Conservation (phyloP, 345 rosid species). For the Crucihimalaya himalaica region DNA sequence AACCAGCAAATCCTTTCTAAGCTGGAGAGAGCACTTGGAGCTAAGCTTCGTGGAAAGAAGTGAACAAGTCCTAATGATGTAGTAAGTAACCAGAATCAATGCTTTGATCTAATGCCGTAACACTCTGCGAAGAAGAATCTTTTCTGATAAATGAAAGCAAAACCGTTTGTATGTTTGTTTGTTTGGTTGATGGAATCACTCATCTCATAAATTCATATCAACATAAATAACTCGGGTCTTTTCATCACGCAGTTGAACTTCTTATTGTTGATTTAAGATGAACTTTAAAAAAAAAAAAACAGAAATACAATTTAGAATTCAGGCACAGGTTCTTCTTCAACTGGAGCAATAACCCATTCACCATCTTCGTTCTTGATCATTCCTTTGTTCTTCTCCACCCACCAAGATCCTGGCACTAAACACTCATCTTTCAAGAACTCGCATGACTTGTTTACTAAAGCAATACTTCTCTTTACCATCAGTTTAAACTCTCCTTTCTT, state of each 20-base stretch:
- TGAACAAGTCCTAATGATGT: conserved; percentile 39
- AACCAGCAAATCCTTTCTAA: conserved; percentile 74
- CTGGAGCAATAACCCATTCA: conserved; percentile 59
- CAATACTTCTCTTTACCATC: conserved; percentile 79
- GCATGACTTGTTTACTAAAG: conserved; percentile 77
- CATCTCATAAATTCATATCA: conserved; percentile 8
- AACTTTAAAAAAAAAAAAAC: background rate
- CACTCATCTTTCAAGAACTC: conserved; percentile 71
- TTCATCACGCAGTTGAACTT: background rate
- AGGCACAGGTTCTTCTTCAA: conserved; percentile 66
- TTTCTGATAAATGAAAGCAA: conserved; percentile 32
- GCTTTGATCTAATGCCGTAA: conserved; percentile 23
- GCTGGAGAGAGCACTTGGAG: conserved; percentile 84
- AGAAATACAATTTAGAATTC: conserved; percentile 39
- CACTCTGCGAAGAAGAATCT: conserved; percentile 2
- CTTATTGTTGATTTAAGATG: background rate
- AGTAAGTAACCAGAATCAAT: conserved; percentile 10
- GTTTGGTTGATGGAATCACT: conserved; percentile 27
- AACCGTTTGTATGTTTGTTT: conserved; percentile 22
- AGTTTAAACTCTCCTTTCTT: conserved; percentile 58
- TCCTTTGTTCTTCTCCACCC: conserved; percentile 93
- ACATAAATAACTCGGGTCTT: conserved; percentile 27
- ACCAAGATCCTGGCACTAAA: conserved; percentile 79
- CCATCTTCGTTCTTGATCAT: conserved; percentile 57
- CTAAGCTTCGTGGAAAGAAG: conserved; percentile 91